These are phyloP conservation scores for Mucor plumbeus DNA, from an alignment of 371 early-diverging fungal species.

Conservation along the genomic window DNA sequence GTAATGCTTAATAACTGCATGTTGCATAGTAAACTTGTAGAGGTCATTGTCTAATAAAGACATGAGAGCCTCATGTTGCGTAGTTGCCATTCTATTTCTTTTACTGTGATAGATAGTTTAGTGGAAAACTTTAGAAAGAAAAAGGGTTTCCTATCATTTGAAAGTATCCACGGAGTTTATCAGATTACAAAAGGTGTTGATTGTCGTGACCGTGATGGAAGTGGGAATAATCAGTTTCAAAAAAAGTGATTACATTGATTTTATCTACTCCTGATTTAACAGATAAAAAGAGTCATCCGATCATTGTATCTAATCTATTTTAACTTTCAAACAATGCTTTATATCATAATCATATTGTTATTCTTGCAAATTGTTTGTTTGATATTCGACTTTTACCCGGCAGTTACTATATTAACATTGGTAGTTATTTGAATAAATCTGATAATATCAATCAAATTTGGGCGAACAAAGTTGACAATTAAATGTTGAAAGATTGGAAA, in stretches of 20 bases:
- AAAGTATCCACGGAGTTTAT: neutral
- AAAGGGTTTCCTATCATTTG: neutral
- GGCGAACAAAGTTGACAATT: too few relatives aligned
- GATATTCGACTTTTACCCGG: too few relatives aligned
- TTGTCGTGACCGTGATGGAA: neutral
- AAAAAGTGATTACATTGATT: neutral
- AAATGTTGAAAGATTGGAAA: too few relatives aligned
- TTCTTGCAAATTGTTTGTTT: too few relatives aligned
- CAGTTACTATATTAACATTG: too few relatives aligned
- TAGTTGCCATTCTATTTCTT: neutral
- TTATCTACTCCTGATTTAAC: neutral
- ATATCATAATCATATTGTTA: too few relatives aligned
- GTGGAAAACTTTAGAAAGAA: neutral
- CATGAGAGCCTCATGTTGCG: constrained; percentile 36
- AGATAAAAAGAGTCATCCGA: neutral
- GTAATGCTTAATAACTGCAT: constrained; percentile 76
- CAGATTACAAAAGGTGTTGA: neutral
- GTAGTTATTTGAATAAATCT: too few relatives aligned
- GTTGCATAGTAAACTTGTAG: constrained; percentile 86
- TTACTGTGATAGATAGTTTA: neutral
- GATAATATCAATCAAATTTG: too few relatives aligned
- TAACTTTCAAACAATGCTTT: too few relatives aligned
- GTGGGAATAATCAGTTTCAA: too few relatives aligned
- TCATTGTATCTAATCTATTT: neutral
- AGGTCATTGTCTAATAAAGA: constrained; percentile 79